Percentiles rank a stretch among this genome's conserved stretches.
These are phyloP conservation scores for Flueggea neowawraea DNA, from an alignment of 441 rosid species.

Conservation along the genomic window DNA sequence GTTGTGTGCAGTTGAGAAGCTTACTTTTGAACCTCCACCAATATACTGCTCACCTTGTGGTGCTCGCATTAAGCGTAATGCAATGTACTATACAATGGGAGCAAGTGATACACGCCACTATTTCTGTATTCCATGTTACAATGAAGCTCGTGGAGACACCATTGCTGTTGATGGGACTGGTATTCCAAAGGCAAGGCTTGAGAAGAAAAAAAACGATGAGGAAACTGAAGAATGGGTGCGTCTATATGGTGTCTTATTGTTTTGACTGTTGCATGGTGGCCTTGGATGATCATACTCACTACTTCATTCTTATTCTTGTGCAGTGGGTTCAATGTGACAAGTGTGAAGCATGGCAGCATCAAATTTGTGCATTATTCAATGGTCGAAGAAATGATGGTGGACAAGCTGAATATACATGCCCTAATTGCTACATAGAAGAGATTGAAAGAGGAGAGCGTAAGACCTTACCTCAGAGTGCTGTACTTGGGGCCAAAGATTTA, in stretches of 20 bases:
- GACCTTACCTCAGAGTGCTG: conserved; percentile 99
- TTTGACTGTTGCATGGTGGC: conserved; percentile 14
- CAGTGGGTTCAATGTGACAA: conserved; percentile 99
- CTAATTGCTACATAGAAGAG: conserved; percentile 92
- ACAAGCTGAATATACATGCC: conserved; percentile 99
- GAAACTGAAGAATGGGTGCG: conserved; percentile 99
- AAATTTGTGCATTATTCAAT: conserved; percentile 97
- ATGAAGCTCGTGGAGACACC: conserved; percentile 94
- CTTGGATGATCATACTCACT: conserved; percentile 12
- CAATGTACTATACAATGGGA: conserved; percentile 95
- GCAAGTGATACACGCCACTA: conserved; percentile 96
- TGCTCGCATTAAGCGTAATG: conserved; percentile 97
- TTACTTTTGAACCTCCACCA: conserved; percentile 99
- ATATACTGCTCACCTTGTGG: conserved; percentile 97
- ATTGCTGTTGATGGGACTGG: conserved; percentile 73
- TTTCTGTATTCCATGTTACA: conserved; percentile 97
- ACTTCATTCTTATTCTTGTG: conserved; percentile 21
- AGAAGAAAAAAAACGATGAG: conserved; percentile 99
- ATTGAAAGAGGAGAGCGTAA: conserved; percentile 87
- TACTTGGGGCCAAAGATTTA: conserved; percentile 98
- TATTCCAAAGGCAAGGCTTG: conserved; percentile 80
- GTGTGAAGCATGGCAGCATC: conserved; percentile 99
- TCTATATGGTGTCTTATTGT: conserved; percentile 13
- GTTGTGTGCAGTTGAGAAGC: conserved; percentile 99
- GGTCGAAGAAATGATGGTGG: conserved; percentile 99